Evolutionary conservation across 441 rosid genomes (phyloP), one percentile per base, ranked within the genome.

Genomic region (Syzygium syzygioides): DNA sequence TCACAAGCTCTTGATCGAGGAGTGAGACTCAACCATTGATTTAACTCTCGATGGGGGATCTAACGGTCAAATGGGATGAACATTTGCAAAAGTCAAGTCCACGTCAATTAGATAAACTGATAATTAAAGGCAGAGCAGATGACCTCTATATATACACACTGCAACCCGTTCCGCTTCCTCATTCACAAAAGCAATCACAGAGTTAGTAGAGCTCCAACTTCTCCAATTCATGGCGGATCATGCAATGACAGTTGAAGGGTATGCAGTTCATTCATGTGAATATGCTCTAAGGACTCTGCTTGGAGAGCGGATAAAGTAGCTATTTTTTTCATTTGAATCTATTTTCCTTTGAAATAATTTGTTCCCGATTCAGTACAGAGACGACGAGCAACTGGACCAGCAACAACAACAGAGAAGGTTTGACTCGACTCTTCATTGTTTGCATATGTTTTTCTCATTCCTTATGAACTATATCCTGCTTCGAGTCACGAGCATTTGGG

Each of bases 371-470:
- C 9, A 62, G 0, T 62, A 4, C 0, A 14, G 5, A 62, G 71
- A n/a, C 10, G 9, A 0, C 19, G 2, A 14, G 11, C 11, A 62
- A 62, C 10, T 0, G 0, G 19, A 62, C n/a, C 37, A n/a, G n/a
- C 10, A 1, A 34, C 71, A 62, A 62, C 71, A n/a, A n/a, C 5
- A 14, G 0, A 62, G 71, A 14, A 2, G 71, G 11, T 62, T 62
- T 62, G 3, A n/a, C 37, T 62, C 19, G 2, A 14, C 37, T 62
- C 68, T 62, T 14, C 34, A n/a, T 62, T 62, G 5, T 2, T 62
- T 4, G 17, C 5, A 62, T 14, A 62, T n/a, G 71, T 6, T 62
- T n/a, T 14, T 62, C 34, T 62, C 2, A 6, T 14, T n/a, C 20
- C 37, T 62, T n/a, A 14, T n/a, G 20, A 14, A 62, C 0, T n/a